Base-by-base conservation (phyloP, 129 eudicot genomes). In the Saussurea involucrata region DNA sequence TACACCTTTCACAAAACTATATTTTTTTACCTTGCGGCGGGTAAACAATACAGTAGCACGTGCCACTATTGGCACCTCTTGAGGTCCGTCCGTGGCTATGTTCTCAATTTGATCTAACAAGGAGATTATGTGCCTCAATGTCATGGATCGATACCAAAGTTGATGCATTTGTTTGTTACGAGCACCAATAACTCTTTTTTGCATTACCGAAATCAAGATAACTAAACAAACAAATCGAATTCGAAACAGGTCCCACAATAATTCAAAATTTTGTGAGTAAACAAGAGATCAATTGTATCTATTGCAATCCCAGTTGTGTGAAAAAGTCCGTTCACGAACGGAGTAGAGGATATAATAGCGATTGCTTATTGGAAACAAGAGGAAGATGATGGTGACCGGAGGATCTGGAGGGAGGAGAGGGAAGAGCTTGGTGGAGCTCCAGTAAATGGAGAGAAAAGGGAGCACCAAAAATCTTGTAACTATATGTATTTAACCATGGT, bases 141-240 rank as follows among this genome's bases (percentile, higher is more conserved):
- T 95, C 81, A 95, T 96, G 8, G 99, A 95, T 20, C 99, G 95
- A 82, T 92, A 95, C 96, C 95, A 92, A 49, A 95, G 80, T 83
- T 95, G 99, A 76, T 95, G 97, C 88, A 95, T 85, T 87, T 95
- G 99, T 81, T 90, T 92, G 74, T 95, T 95, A 70, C 90, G 92
- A 32, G 99, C 90, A 77, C 97, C 94, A n/a, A 95, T 92, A 46
- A 86, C 87, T 71, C 66, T n/a, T 92, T 83, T 95, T 95, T 20
- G 99, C 97, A 57, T 88, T 92, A 3, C 91, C 90, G 78, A 95
- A 82, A 82, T 83, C 76, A 67, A 42, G 63, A 25, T 22, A 25
- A 24, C 68, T 73, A 49, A 0, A n/a, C 8, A 80, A 4, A 24
- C 64, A 67, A 80, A 64, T 79, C 75, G 70, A 67, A 73, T 72